Evolutionary conservation across 257 asterid genomes (phyloP).

Genomic region (Nemophila menziesii): DNA sequence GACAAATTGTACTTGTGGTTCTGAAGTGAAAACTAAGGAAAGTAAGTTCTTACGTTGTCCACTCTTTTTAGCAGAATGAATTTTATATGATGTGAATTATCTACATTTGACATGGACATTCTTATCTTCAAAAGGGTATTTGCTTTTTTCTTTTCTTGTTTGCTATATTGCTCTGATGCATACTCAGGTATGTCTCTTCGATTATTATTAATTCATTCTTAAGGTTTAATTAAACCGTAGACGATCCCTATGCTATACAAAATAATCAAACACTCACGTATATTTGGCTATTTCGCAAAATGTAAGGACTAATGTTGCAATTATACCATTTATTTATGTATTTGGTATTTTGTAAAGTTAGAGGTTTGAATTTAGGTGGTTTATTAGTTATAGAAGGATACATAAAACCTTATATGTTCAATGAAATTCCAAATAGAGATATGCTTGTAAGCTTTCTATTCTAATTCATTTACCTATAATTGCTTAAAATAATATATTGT

Average conservation of each 20-base stretch:
- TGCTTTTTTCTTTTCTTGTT: slow-evolving; percentile 32
- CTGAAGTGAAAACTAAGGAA: no score
- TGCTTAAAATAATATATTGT: no score
- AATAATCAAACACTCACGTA: neutral
- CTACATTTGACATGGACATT: slow-evolving; percentile 33
- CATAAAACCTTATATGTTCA: slow-evolving; percentile 75
- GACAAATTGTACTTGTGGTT: no score
- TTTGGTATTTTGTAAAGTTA: slow-evolving; percentile 20
- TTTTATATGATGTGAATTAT: slow-evolving; percentile 16
- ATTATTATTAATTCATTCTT: neutral
- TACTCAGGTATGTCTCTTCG: slow-evolving; percentile 32
- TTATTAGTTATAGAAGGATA: slow-evolving; percentile 79
- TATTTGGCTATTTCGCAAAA: no score
- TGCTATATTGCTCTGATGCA: slow-evolving; percentile 34
- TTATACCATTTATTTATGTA: slow-evolving; percentile 1
- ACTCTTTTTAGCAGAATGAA: slow-evolving; percentile 13
- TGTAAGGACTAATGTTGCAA: no score
- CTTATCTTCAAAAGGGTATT: slow-evolving; percentile 34
- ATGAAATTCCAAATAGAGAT: slow-evolving; percentile 56
- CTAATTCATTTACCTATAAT: no score
- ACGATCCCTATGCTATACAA: no score
- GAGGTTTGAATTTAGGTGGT: slow-evolving; percentile 85
- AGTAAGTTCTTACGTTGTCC: no score
- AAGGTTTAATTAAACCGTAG: no score
- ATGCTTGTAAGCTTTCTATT: slow-evolving; percentile 50